Conservation (phyloP, 1,284 basidiomycete species). For the Jaminaea rosea region DNA sequence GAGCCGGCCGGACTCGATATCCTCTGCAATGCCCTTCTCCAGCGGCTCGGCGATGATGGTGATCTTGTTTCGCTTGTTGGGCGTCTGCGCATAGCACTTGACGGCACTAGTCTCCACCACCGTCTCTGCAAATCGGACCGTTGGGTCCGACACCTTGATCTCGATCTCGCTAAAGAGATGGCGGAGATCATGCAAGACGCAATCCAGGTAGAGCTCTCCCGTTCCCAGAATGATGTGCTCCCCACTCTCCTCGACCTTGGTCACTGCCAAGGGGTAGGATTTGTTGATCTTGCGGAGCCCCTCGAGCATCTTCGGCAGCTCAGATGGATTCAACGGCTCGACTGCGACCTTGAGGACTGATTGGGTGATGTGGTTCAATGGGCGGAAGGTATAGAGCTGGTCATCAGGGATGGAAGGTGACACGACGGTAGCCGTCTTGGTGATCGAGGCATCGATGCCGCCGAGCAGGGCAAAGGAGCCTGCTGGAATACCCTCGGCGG, state of each 20-base stretch:
- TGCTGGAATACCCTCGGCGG: conserved; percentile 74
- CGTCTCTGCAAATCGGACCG: conserved; percentile 96
- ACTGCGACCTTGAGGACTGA: conserved; percentile 98
- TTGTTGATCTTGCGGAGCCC: conserved; percentile 95
- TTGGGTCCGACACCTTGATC: conserved; percentile 98
- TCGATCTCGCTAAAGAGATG: conserved; percentile 92
- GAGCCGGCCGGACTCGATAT: conserved; percentile 35
- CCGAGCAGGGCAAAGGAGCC: conserved; percentile 87
- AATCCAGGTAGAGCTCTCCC: conserved; percentile 93
- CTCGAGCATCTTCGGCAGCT: conserved; percentile 96
- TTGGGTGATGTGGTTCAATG: conserved; percentile 90
- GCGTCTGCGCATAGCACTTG: conserved; percentile 97
- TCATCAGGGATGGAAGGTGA: conserved; percentile 49
- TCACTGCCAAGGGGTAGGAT: conserved; percentile 83
- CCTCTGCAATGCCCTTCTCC: conserved; percentile 44
- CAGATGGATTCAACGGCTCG: conserved; percentile 92
- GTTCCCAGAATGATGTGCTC: conserved; percentile 96
- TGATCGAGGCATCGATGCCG: conserved; percentile 86
- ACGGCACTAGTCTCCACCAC: conserved; percentile 94
- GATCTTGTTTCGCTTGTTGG: conserved; percentile 56
- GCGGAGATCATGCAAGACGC: conserved; percentile 89
- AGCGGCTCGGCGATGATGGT: conserved; percentile 44
- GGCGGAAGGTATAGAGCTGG: conserved; percentile 85
- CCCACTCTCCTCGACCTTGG: conserved; percentile 96
- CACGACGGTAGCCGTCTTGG: conserved; percentile 80